Percentiles rank a stretch among this genome's conserved stretches.
These are phyloP conservation scores for Climacium dendroides DNA, from an alignment of 225 moss, liverwort and hornwort species.

Conservation along the genomic window DNA sequence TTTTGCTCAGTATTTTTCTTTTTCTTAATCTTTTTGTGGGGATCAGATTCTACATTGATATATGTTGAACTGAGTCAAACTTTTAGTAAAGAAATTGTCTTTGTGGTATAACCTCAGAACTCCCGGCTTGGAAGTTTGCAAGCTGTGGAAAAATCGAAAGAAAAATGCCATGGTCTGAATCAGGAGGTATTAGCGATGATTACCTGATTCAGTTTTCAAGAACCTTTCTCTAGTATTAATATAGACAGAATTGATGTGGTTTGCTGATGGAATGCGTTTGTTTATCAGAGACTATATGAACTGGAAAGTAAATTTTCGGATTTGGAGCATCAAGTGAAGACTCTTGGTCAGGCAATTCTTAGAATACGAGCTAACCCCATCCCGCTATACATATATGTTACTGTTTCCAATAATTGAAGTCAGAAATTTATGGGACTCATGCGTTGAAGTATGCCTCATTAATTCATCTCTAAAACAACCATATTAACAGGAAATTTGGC, in stretches of 20 bases:
- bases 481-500: not conserved
- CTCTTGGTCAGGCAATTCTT: conserved; percentile 32
- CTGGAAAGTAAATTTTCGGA: conserved; percentile 35
- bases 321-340: conserved; percentile 45
- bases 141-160: not conserved
- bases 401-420: not conserved
- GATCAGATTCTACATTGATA: not conserved
- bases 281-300: conserved; percentile 41
- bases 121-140: not conserved
- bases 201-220: not conserved
- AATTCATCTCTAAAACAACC: not conserved
- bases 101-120: not conserved
- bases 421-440: not conserved
- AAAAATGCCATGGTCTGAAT: not conserved
- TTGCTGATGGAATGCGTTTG: not conserved
- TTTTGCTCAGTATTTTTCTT: not conserved
- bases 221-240: not conserved
- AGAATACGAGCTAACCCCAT: not conserved
- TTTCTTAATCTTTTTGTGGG: not conserved
- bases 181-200: conserved; percentile 8
- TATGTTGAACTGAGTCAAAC: not conserved
- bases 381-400: not conserved
- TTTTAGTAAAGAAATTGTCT: not conserved
- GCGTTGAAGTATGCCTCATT: not conserved
- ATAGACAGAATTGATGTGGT: not conserved